Conservation (phyloP, 163 green algal species). For the Coccomyxa subellipsoidea region DNA sequence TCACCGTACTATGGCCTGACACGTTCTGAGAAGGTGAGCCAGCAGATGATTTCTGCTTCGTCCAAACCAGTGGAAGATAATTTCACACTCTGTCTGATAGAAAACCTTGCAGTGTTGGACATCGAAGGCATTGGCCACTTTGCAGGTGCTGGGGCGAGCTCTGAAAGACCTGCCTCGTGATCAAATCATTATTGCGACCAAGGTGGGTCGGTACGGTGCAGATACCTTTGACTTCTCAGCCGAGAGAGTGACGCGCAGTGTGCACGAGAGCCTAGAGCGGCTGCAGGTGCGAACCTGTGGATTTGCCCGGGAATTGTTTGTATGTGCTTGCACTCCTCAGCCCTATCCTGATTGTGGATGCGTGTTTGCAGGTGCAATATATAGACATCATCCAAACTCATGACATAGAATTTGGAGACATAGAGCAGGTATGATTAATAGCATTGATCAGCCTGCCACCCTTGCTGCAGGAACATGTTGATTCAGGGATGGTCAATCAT, state of each 20-base stretch:
- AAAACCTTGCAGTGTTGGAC: no score
- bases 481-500: no score
- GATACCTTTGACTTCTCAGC: conserved; percentile 46
- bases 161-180: conserved; percentile 76
- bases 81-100: no score
- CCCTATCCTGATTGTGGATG: no score
- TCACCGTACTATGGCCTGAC: conserved; percentile 85
- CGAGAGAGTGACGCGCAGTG: conserved; percentile 58
- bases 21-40: conserved; percentile 26
- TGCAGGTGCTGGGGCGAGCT: conserved; percentile 71
- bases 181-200: conserved; percentile 84
- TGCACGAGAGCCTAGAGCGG: conserved; percentile 76
- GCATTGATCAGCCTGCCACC: background rate
- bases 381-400: conserved; percentile 93
- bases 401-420: conserved; percentile 88
- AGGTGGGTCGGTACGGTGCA: conserved; percentile 83
- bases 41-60: no score
- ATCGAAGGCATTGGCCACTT: background rate
- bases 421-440: conserved; percentile 72
- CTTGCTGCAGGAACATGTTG: background rate
- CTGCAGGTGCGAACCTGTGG: conserved; percentile 48
- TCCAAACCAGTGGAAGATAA: no score
- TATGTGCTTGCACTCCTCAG: no score
- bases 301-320: no score
- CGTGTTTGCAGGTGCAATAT: conserved; percentile 56